These are phyloP conservation scores for Clavispora phyllophila DNA, from an alignment of 805 yeast species.

Conservation along the genomic window DNA sequence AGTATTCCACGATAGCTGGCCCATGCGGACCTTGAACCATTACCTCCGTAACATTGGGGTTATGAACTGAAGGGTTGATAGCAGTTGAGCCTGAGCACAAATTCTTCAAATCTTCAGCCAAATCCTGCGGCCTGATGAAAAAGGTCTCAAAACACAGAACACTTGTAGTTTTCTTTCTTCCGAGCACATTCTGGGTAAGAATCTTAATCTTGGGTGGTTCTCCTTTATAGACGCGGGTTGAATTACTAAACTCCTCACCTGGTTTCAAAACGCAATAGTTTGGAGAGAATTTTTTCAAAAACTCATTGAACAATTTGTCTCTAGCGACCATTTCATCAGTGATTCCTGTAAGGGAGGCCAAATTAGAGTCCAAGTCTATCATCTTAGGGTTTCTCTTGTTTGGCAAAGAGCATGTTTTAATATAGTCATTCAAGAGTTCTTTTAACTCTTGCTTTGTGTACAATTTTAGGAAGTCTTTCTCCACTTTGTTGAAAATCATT, in stretches of 20 bases:
- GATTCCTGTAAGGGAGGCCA: slow-evolving; percentile 40
- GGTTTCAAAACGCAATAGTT: slow-evolving; percentile 46
- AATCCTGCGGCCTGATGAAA: slow-evolving; percentile 54
- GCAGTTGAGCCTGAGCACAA: slow-evolving; percentile 90
- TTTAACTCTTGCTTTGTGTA: slow-evolving; percentile 56
- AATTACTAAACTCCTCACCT: slow-evolving; percentile 24
- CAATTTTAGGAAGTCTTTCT: slow-evolving; percentile 30
- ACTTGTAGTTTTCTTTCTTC: slow-evolving; percentile 74
- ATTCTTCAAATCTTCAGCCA: slow-evolving; percentile 66
- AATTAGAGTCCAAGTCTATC: slow-evolving; percentile 50
- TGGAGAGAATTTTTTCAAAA: slow-evolving; percentile 45
- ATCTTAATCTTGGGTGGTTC: slow-evolving; percentile 61
- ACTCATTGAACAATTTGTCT: slow-evolving; percentile 41
- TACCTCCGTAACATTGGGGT: slow-evolving; percentile 59
- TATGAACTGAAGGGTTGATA: slow-evolving; percentile 52
- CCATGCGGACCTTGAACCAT: slow-evolving; percentile 91
- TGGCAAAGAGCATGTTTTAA: slow-evolving; percentile 47
- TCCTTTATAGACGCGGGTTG: slow-evolving; percentile 44
- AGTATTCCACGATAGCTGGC: slow-evolving; percentile 50
- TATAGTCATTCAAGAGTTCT: slow-evolving; percentile 49
- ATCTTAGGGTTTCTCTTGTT: slow-evolving; percentile 47
- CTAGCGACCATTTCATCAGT: slow-evolving; percentile 26
- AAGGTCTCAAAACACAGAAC: slow-evolving; percentile 66
- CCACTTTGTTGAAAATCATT: slow-evolving; percentile 41
- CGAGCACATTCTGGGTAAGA: slow-evolving; percentile 69